These are phyloP conservation scores for Claviceps capensis DNA, from an alignment of 2,329 filamentous ascomycete genomes.

Conservation along the genomic window DNA sequence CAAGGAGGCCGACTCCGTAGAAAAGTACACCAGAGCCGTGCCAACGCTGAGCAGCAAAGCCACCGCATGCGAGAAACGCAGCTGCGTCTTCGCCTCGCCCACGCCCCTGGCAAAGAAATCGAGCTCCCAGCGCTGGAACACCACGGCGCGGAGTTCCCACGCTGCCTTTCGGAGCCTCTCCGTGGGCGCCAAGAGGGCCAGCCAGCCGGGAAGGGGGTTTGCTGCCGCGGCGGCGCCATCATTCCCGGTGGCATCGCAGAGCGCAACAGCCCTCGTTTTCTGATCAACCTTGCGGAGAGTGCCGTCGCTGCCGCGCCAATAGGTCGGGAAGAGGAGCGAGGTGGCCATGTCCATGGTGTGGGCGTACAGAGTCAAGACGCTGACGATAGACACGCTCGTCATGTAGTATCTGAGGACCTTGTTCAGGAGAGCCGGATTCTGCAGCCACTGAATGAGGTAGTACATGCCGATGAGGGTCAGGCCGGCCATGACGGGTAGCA, in stretches of 20 bases:
- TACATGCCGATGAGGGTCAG: conserved; percentile 63
- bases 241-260: conserved; percentile 22
- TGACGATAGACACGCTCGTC: conserved; percentile 63
- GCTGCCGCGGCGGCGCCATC: conserved; percentile 10
- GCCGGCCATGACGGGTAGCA: conserved; percentile 71
- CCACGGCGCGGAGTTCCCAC: conserved; percentile 38
- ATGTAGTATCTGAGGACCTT: conserved; percentile 76
- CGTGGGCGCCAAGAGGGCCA: conserved; percentile 21
- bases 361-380: conserved; percentile 58
- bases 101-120: conserved; percentile 38
- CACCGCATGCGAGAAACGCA: conserved; percentile 44
- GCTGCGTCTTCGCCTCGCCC: conserved; percentile 29
- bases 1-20: conserved; percentile 42
- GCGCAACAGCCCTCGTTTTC: conserved; percentile 23
- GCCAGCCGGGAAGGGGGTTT: conserved; percentile 18
- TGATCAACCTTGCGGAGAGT: conserved; percentile 31
- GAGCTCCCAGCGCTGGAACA: conserved; percentile 38
- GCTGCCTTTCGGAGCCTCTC: conserved; percentile 11
- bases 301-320: conserved; percentile 41
- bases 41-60: conserved; percentile 40
- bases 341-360: conserved; percentile 53
- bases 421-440: conserved; percentile 70
- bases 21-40: conserved; percentile 51
- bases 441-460: conserved; percentile 76
- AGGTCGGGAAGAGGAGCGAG: conserved; percentile 58